phyloP scores from a whole-genome alignment of 108 stramenopile genomes.

The Stephanodiscus triporus region DNA sequence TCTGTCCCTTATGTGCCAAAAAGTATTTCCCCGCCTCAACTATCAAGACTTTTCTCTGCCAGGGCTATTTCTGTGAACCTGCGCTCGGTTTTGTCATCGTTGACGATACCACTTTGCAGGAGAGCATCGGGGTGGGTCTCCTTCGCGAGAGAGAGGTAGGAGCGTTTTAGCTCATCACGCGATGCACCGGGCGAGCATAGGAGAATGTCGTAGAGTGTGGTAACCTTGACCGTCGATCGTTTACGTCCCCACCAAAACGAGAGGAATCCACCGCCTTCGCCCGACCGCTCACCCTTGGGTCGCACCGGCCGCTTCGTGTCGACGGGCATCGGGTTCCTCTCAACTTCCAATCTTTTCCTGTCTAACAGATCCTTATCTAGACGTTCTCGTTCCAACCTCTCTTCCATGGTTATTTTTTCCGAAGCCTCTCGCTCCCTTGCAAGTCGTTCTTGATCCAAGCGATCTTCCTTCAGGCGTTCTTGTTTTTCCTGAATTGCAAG shows the following conservation, averaged over 20 bases:
- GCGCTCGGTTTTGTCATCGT: constrained; percentile 8
- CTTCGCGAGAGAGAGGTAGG: constrained; percentile 62
- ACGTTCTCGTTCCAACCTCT: constrained; percentile 15
- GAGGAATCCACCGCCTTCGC: not conserved
- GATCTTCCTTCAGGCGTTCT: constrained; percentile 3
- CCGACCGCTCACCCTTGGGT: constrained; percentile 26
- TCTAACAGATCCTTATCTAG: constrained; percentile 3
- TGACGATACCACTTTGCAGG: constrained; percentile 34
- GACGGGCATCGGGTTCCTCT: not conserved
- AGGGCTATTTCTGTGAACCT: constrained; percentile 65
- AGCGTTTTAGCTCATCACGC: constrained; percentile 58
- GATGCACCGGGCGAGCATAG: constrained; percentile 58
- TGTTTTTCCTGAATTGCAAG: not conserved
- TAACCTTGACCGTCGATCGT: not conserved
- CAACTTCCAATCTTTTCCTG: not conserved
- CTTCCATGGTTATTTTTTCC: too few relatives aligned
- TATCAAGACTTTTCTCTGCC: constrained; percentile 21
- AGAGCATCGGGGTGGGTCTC: constrained; percentile 74
- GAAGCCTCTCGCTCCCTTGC: not conserved
- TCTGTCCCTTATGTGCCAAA: too few relatives aligned
- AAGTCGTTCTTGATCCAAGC: constrained; percentile 10
- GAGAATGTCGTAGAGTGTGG: constrained; percentile 75
- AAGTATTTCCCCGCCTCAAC: not conserved
- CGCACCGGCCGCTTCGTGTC: constrained; percentile 10
- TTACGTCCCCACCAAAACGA: too few relatives aligned